Evolutionary conservation across 352 stramenopile species (phyloP), one percentile per base, ranked within the genome.

Genomic region (Plasmopara muralis): DNA sequence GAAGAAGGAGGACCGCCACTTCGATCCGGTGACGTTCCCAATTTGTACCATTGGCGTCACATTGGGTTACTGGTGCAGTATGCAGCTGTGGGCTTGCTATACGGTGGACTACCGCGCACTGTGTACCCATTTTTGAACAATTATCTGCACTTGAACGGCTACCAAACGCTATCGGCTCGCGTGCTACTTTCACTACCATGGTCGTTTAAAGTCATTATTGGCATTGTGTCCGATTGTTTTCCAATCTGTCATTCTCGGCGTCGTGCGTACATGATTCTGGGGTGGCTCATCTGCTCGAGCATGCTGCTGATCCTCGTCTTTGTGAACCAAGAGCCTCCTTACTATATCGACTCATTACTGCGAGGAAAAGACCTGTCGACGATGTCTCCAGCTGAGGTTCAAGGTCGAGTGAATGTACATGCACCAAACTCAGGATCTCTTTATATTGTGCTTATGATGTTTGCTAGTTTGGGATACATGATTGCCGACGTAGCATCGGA

Each of bases 121-220:
- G 58, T 85, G 20, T 92, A 90, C 45, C 79, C 79, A 13, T 78
- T 90, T 31, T 51, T 93, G 15, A 83, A 86, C 55, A 82, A 81
- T 60, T 92, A 88, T 49, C 45, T 88, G 45, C 66, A 79, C 31
- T 66, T 88, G 58, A 72, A 86, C 45, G 77, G 77, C 41, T 80
- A 83, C 42, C 70, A 85, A 52, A 85, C 72, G 15, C 38, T 81
- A 9, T 86, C 79, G 10, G 78, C 76, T 8, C 64, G 74, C 14
- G 68, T 84, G 33, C 53, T 90, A 14, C 50, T 91, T 13, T 64
- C 60, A 4, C 46, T 87, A 13, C 74, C 75, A 4, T 88, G 72
- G 69, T 82, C 73, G 10, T 73, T 84, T 53, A 86, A 87, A 51
- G 68, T 87, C 18, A 60, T 90, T 0, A 81, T 76, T 56, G 77